Percentiles rank a stretch among this genome's conserved stretches.
These are phyloP conservation scores for Sphaerulina vaccinii DNA, from an alignment of 2,329 filamentous ascomycete genomes.

Conservation along the genomic window DNA sequence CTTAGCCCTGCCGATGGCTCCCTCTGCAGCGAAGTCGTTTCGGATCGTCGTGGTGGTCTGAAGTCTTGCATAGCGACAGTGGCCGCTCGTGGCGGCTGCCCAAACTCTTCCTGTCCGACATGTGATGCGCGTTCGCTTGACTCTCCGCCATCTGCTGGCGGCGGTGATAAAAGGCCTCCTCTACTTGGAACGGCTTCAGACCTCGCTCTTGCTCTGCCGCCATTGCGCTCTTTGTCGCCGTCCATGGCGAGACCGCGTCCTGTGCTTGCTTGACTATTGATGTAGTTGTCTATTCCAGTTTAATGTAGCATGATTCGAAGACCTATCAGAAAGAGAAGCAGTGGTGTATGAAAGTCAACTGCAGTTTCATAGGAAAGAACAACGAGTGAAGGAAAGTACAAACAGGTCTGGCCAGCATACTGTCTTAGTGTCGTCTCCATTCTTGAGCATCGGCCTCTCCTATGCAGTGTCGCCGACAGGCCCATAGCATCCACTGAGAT, in stretches of 20 bases:
- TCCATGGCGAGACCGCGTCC: not conserved
- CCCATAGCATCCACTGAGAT: not conserved
- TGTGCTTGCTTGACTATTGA: not conserved
- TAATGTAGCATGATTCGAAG: not conserved
- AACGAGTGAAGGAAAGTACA: not conserved
- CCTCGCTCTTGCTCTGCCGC: constrained; percentile 10
- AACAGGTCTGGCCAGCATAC: not conserved
- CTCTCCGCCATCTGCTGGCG: not conserved
- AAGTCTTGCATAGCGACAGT: constrained; percentile 15
- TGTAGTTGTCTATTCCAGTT: not conserved
- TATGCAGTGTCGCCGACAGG: not conserved
- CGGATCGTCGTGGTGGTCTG: constrained; percentile 10
- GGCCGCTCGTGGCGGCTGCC: constrained; percentile 16
- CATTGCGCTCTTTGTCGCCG: not conserved
- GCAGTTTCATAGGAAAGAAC: not conserved
- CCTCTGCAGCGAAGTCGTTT: constrained; percentile 10
- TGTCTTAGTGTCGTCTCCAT: not conserved
- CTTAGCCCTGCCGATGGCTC: constrained; percentile 15
- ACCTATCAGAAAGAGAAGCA: not conserved
- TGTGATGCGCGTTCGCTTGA: not conserved
- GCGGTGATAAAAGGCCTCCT: constrained; percentile 9
- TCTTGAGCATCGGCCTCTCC: not conserved
- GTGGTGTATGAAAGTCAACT: not conserved
- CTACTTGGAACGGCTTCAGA: constrained; percentile 15
- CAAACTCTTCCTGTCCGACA: constrained; percentile 7